phyloP scores from a whole-genome alignment of 2,329 filamentous ascomycete species.

The Cercospora sp. region DNA sequence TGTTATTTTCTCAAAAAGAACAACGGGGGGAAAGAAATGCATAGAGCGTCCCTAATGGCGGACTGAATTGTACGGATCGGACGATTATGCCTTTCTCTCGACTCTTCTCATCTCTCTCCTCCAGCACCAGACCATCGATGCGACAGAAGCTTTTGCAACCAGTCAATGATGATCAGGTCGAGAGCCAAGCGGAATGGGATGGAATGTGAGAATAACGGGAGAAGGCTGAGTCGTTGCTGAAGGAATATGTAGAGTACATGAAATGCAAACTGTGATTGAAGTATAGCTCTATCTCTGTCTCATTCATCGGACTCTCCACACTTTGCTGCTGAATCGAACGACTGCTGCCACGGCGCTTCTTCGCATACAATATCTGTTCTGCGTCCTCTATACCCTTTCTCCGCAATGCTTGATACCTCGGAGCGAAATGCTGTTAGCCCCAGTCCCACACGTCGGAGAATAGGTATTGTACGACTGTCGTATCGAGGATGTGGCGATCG shows the following conservation, averaged over 20 bases:
- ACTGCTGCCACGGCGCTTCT: background rate
- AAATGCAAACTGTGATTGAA: background rate
- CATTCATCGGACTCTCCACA: background rate
- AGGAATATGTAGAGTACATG: slow-evolving; percentile 1
- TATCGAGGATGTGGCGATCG: background rate
- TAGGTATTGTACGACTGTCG: background rate
- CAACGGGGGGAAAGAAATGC: background rate
- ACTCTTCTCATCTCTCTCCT: background rate
- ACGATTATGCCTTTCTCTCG: background rate
- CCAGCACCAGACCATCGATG: background rate
- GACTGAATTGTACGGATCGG: background rate
- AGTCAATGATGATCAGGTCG: background rate
- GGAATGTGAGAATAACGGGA: background rate
- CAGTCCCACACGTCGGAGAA: background rate
- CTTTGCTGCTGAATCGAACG: background rate
- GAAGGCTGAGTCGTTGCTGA: background rate
- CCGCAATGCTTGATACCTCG: background rate
- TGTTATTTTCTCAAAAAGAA: background rate
- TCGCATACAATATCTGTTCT: background rate
- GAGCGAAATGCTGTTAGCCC: background rate
- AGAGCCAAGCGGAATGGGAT: background rate
- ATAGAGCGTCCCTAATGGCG: background rate
- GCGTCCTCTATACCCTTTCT: background rate
- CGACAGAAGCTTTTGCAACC: background rate
- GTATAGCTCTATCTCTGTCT: background rate